Base-by-base conservation (phyloP, 768 basidiomycete genomes). In the Galerina marginata region DNA sequence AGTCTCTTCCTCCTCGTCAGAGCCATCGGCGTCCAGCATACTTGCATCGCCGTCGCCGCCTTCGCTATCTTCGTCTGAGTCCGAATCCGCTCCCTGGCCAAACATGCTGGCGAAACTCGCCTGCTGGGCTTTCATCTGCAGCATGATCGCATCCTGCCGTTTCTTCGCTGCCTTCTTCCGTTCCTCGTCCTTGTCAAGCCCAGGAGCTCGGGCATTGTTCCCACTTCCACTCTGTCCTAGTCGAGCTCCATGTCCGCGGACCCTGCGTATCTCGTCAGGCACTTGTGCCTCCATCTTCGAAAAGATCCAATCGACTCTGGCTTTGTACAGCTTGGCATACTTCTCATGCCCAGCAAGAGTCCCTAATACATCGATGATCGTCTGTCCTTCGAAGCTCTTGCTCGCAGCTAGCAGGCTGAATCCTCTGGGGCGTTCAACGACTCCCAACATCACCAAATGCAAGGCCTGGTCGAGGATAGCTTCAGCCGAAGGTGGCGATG, bases 121-220 rank as follows among this genome's bases (percentile, higher is more conserved):
- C 69, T 98, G 96, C 68, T 95, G 92, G 25, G 89, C 89, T 68
- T 93, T 94, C 87, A 99, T 98, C 76, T 97, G 90, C 68, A 88
- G 86, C 94, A 99, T 93, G 68, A 99, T 93, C 0, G 92, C 90
- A 61, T 91, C 92, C 72, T 97, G 91, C n/a, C 96, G 81, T 11
- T 87, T 91, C 72, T 95, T 94, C 7, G 93, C 95, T 4, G 95
- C 93, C 29, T 81, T 81, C 71, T 93, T 93, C 79, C 90, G 92
- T 44, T 86, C 83, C 58, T 89, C 88, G 59, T 86, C 89, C 2
- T 85, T 74, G 60, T 89, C 84, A 23, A 79, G 68, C 0, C 75
- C 72, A 12, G 72, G 66, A 4, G 71, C 71, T 4, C 72, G 67
- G 10, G 70, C 67, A 29, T 82, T 77, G 2, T 77, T 69, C 6